phyloP scores from a whole-genome alignment of 345 rosid genomes.

The Erucastrum elatum region DNA sequence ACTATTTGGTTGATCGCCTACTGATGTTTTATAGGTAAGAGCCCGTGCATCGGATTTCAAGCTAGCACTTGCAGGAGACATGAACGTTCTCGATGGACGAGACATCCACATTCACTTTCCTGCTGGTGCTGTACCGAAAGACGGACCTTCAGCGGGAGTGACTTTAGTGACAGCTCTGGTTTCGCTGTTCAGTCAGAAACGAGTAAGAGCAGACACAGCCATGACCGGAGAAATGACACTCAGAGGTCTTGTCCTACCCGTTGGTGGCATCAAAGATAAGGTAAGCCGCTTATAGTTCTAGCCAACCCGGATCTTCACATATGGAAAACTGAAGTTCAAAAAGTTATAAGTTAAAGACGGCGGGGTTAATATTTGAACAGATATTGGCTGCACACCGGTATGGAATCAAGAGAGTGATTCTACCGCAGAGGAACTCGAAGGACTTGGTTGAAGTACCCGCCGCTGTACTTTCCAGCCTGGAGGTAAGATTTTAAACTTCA shows the following conservation, averaged over 20 bases:
- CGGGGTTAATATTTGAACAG: conserved; percentile 45
- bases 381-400: conserved; percentile 91
- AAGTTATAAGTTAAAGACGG: not conserved
- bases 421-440: conserved; percentile 91
- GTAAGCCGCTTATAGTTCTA: conserved; percentile 40
- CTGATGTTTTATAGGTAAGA: conserved; percentile 61
- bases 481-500: conserved; percentile 55
- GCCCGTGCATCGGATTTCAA: conserved; percentile 87
- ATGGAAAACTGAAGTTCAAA: not conserved
- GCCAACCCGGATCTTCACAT: conserved; percentile 3
- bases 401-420: conserved; percentile 92
- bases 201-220: conserved; percentile 95
- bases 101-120: conserved; percentile 99
- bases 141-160: conserved; percentile 99
- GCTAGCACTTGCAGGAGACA: conserved; percentile 59
- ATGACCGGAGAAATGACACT: conserved; percentile 99
- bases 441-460: conserved; percentile 96
- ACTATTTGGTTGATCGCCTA: not conserved
- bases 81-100: conserved; percentile 77
- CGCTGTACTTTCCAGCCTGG: conserved; percentile 73
- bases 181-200: conserved; percentile 79
- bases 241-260: conserved; percentile 96
- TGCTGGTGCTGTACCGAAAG: conserved; percentile 96
- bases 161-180: conserved; percentile 94
- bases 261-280: conserved; percentile 98